A percentile compares a stretch with the other conserved stretches of the same genome.
Evolutionary conservation across 441 rosid genomes (phyloP).

Genomic region (Gossypium davidsonii): DNA sequence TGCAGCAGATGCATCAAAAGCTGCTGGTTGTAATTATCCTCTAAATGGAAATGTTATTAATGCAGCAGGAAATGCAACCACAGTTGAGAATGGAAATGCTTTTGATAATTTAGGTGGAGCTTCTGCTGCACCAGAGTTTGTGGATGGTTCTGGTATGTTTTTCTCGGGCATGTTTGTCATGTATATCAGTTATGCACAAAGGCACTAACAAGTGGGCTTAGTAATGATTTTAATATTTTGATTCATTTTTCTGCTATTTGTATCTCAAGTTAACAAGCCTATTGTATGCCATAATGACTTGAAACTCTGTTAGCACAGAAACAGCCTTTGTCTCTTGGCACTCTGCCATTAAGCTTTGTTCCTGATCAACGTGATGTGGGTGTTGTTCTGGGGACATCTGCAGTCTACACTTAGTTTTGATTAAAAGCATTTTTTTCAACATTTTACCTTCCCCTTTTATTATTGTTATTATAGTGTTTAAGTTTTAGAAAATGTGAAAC

Average conservation of each 20-base stretch:
- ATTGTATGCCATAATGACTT: neutral
- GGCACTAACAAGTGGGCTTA: neutral
- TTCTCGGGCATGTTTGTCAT: neutral
- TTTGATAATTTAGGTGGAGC: constrained; percentile 30
- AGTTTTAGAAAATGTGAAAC: neutral
- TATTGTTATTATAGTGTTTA: neutral
- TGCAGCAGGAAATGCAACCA: constrained; percentile 25
- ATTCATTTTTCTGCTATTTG: neutral
- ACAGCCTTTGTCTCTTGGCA: neutral
- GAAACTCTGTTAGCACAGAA: neutral
- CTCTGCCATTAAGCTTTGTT: neutral
- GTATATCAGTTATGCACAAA: neutral
- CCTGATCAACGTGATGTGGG: neutral
- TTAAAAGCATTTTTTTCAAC: neutral
- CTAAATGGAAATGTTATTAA: constrained; percentile 46
- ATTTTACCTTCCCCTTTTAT: too few relatives aligned
- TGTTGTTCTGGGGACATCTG: neutral
- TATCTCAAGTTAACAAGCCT: neutral
- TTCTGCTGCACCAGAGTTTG: constrained; percentile 32
- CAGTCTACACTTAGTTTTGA: neutral
- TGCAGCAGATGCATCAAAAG: constrained; percentile 24
- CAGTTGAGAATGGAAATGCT: constrained; percentile 55
- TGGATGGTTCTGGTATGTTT: constrained; percentile 56
- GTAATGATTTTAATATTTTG: neutral
- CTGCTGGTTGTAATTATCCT: constrained; percentile 29